phyloP scores from a whole-genome alignment of 2,329 filamentous ascomycete species.

The Elsinoe ampelina region DNA sequence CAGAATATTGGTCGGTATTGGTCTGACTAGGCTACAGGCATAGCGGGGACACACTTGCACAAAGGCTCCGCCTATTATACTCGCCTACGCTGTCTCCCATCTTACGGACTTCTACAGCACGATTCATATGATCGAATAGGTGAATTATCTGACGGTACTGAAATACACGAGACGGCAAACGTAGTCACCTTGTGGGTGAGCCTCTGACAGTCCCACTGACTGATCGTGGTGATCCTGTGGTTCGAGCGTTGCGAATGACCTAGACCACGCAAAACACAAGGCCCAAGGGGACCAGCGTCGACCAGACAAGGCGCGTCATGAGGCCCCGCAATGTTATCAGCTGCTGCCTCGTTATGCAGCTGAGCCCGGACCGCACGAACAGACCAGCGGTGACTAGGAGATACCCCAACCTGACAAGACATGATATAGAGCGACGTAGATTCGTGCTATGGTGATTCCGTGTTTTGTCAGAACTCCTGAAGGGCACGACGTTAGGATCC shows the following conservation, averaged over 20 bases:
- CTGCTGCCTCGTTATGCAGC: conserved; percentile 10
- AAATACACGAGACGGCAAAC: no score
- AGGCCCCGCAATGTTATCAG: conserved; percentile 8
- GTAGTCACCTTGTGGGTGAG: no score
- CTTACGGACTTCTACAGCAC: no score
- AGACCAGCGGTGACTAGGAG: conserved; percentile 1
- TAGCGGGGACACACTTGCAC: no score
- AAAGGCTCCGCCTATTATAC: no score
- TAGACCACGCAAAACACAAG: not conserved
- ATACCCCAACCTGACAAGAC: not conserved
- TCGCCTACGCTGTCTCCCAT: no score
- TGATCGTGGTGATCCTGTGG: not conserved
- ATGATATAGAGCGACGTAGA: not conserved
- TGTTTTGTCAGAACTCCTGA: not conserved
- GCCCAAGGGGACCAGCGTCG: no score
- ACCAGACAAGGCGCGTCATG: not conserved
- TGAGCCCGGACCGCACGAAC: conserved; percentile 2
- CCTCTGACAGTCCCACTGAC: no score
- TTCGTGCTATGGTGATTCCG: not conserved
- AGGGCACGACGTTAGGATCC: conserved; percentile 3
- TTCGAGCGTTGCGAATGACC: conserved; percentile 3
- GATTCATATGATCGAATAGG: no score
- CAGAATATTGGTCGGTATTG: no score
- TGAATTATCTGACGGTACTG: no score
- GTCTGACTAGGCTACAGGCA: no score